These are phyloP conservation scores for Postia placenta DNA, from an alignment of 768 basidiomycete genomes.

Conservation along the genomic window DNA sequence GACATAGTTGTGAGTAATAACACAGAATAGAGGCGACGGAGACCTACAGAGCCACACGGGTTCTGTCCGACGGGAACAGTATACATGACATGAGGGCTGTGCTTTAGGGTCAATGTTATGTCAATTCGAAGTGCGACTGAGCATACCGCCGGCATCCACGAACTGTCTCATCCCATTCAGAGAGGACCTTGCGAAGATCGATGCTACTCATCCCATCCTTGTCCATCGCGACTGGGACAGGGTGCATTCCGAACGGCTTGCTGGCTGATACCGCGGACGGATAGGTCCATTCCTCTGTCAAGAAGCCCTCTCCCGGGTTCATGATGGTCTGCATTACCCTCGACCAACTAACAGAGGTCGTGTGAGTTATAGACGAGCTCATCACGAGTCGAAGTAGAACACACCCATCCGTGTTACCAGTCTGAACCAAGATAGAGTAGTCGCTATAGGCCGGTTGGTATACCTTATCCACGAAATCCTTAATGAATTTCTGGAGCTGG, in stretches of 20 bases:
- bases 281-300: slow-evolving; percentile 72
- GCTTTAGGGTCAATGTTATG: slow-evolving; percentile 4
- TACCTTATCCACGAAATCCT: slow-evolving; percentile 48
- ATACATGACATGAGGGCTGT: slow-evolving; percentile 66
- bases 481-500: slow-evolving; percentile 47
- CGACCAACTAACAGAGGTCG: slow-evolving; percentile 34
- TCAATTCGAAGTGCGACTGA: not conserved
- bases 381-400: not conserved
- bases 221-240: slow-evolving; percentile 64
- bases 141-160: slow-evolving; percentile 50
- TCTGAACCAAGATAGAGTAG: slow-evolving; percentile 49
- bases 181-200: slow-evolving; percentile 51
- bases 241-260: slow-evolving; percentile 33
- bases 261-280: slow-evolving; percentile 43
- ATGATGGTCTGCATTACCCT: slow-evolving; percentile 55
- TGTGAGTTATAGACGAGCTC: not conserved
- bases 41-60: slow-evolving; percentile 64
- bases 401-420: slow-evolving; percentile 67
- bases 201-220: slow-evolving; percentile 61
- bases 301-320: slow-evolving; percentile 56
- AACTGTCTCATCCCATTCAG: slow-evolving; percentile 56
- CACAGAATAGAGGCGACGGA: not conserved
- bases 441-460: slow-evolving; percentile 58
- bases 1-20: not conserved
- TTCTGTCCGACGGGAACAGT: slow-evolving; percentile 82